These are phyloP conservation scores for Leucocoprinus sp. DNA, from an alignment of 768 basidiomycete genomes.

Conservation along the genomic window DNA sequence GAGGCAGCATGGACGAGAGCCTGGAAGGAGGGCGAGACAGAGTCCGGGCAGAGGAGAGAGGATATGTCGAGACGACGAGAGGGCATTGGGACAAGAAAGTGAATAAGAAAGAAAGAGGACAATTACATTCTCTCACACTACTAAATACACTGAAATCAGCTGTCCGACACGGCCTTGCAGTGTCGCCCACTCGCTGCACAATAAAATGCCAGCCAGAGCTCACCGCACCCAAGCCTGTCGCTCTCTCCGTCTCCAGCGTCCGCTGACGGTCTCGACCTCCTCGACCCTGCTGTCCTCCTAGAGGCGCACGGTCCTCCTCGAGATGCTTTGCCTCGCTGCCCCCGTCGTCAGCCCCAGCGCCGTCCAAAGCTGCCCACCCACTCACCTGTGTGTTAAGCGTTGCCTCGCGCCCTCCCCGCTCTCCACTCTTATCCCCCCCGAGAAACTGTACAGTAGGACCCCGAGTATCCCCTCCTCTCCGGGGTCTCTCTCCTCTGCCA, in stretches of 20 bases:
- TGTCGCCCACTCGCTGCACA: constrained; percentile 56
- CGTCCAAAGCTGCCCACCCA: constrained; percentile 7
- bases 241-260: constrained; percentile 59
- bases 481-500: too few relatives aligned
- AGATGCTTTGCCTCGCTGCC: constrained; percentile 75
- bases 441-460: constrained; percentile 45
- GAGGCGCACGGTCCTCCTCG: constrained; percentile 73
- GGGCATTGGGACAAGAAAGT: too few relatives aligned
- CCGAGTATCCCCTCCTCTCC: constrained; percentile 58
- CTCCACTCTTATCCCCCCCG: constrained; percentile 12
- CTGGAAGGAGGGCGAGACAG: constrained; percentile 35
- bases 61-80: constrained; percentile 70
- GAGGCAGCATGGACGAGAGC: constrained; percentile 67
- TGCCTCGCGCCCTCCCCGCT: constrained; percentile 15
- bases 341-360: neutral
- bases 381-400: constrained; percentile 67
- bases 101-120: too few relatives aligned
- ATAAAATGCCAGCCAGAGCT: constrained; percentile 50
- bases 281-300: constrained; percentile 67
- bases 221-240: constrained; percentile 87
- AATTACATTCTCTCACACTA: constrained; percentile 9
- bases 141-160: constrained; percentile 7
- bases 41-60: constrained; percentile 55
- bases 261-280: constrained; percentile 84
- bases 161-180: constrained; percentile 95